Conservation (phyloP, 176 grass and related monocot genomes). For the Coix lacrymajobi region DNA sequence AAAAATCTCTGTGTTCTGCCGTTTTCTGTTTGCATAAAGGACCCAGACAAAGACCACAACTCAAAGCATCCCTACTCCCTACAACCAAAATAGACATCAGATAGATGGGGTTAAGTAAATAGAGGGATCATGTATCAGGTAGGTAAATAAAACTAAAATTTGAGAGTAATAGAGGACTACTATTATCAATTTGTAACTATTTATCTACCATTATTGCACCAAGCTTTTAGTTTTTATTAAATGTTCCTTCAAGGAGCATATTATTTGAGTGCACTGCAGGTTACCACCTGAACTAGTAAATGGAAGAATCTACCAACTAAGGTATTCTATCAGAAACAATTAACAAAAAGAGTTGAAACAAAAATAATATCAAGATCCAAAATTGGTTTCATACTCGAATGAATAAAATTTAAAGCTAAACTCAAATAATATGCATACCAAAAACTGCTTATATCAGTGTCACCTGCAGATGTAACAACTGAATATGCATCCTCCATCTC, state of each 20-base stretch:
- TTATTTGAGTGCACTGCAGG: background rate
- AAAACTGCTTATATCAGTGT: too few species aligned
- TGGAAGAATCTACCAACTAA: too few species aligned
- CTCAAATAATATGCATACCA: slow-evolving; percentile 16
- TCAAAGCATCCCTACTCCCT: too few species aligned
- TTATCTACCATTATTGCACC: background rate
- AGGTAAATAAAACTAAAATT: too few species aligned
- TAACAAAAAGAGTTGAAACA: background rate
- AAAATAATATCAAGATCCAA: background rate
- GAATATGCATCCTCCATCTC: slow-evolving; percentile 97
- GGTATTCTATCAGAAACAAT: background rate
- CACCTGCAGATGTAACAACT: slow-evolving; percentile 64
- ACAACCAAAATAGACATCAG: too few species aligned
- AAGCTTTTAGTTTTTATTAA: background rate
- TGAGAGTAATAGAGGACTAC: too few species aligned
- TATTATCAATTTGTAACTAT: background rate
- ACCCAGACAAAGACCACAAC: too few species aligned
- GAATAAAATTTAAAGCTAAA: background rate
- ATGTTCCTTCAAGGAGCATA: background rate
- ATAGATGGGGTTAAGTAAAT: too few species aligned
- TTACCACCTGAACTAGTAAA: background rate
- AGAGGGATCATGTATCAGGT: too few species aligned
- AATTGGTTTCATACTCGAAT: background rate
- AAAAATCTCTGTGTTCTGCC: too few species aligned
- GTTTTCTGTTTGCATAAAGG: too few species aligned